Evolutionary conservation across 1,284 basidiomycete genomes (phyloP).

Genomic region (Cutaneotrichosporon mucoides): DNA sequence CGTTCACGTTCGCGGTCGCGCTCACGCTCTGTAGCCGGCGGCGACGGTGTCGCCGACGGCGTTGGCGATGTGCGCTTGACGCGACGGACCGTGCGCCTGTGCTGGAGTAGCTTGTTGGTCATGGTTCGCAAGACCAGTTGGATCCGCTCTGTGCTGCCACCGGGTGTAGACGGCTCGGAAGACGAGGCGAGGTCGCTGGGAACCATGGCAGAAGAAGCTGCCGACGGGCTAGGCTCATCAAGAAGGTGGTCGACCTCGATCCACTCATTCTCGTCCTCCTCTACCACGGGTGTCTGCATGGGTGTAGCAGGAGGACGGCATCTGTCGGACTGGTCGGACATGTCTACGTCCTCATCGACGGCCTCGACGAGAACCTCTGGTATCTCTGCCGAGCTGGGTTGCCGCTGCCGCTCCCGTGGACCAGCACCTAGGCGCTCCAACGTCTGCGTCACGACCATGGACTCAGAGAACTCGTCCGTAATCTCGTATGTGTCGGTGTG

Average conservation of each 20-base stretch:
- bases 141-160: conserved; percentile 36
- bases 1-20: background rate
- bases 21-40: background rate
- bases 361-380: conserved; percentile 20
- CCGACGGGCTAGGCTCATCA: conserved; percentile 6
- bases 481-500: conserved; percentile 48
- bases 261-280: conserved; percentile 43
- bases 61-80: conserved; percentile 16
- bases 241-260: conserved; percentile 41
- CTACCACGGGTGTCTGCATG: conserved; percentile 4
- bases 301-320: background rate
- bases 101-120: conserved; percentile 50
- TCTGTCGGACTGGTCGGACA: background rate
- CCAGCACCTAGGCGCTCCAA: conserved; percentile 19
- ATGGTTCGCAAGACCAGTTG: conserved; percentile 51
- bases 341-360: conserved; percentile 19
- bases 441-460: conserved; percentile 32
- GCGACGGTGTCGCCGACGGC: conserved; percentile 6
- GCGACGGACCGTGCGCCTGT: conserved; percentile 44
- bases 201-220: background rate
- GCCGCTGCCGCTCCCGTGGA: conserved; percentile 4
- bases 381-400: background rate
- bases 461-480: conserved; percentile 48
- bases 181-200: background rate
- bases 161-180: background rate